These are phyloP conservation scores for Cadophora malorum DNA, from an alignment of 2,329 filamentous ascomycete species.

Conservation along the genomic window DNA sequence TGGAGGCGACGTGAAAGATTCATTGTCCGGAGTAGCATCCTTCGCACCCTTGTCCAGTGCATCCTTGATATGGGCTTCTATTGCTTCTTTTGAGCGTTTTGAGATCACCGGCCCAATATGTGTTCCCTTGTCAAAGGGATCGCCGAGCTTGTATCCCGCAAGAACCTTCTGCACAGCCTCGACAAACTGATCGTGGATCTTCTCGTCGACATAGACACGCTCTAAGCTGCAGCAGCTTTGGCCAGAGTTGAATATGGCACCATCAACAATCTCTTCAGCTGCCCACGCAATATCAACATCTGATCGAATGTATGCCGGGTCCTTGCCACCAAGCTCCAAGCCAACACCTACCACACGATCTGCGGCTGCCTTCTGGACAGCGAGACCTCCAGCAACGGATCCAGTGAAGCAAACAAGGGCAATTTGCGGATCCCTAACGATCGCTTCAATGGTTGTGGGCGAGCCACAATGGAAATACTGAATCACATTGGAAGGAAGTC, in stretches of 20 bases:
- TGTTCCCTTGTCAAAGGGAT: slow-evolving; percentile 79
- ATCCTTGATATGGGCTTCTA: slow-evolving; percentile 81
- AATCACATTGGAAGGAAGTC: slow-evolving; percentile 81
- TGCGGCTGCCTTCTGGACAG: slow-evolving; percentile 83
- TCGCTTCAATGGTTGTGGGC: slow-evolving; percentile 74
- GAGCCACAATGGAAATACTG: slow-evolving; percentile 94
- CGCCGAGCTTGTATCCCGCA: slow-evolving; percentile 82
- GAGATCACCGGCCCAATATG: slow-evolving; percentile 91
- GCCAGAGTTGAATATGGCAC: slow-evolving; percentile 97
- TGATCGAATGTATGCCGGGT: slow-evolving; percentile 84
- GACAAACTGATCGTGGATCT: slow-evolving; percentile 83
- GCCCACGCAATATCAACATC: slow-evolving; percentile 93
- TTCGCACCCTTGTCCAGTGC: slow-evolving; percentile 83
- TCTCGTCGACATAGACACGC: slow-evolving; percentile 87
- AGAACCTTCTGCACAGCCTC: slow-evolving; percentile 81
- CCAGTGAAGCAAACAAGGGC: slow-evolving; percentile 91
- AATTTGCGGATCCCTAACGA: slow-evolving; percentile 79
- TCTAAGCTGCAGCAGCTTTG: slow-evolving; percentile 96
- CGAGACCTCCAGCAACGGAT: slow-evolving; percentile 84
- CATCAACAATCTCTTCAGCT: slow-evolving; percentile 93
- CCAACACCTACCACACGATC: slow-evolving; percentile 86
- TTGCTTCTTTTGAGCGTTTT: slow-evolving; percentile 75
- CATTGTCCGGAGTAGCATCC: slow-evolving; percentile 83
- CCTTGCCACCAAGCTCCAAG: slow-evolving; percentile 92
- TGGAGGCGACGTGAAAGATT: slow-evolving; percentile 74